Evolutionary conservation across 2,329 filamentous ascomycete species (phyloP), one percentile per base, ranked within the genome.

Genomic region (Penicillium sp.): DNA sequence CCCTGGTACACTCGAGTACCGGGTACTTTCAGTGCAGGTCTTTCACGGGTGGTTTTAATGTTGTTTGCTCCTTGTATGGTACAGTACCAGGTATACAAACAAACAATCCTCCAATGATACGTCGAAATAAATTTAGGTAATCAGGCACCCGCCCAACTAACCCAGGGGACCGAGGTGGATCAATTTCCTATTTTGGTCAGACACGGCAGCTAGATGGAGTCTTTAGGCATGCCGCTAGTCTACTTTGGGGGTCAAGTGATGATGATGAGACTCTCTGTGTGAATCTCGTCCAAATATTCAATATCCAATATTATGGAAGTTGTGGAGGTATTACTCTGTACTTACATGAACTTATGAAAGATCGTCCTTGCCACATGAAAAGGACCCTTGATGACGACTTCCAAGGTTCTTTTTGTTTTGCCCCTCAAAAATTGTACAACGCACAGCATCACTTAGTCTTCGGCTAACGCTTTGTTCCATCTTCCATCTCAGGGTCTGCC

Each of bases 111-210:
- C 58, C 63, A 63, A 57, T 62, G 25, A 62, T 19, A 29, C 1
- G 6, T 13, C 25, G 4, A 2, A 1, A 8, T n/a, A 6, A 9
- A 4, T 10, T 54, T 64, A 51, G 48, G 29, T 66, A 61, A 63
- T 66, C 63, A 66, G 63, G 61, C 49, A 66, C 62, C 59, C 19
- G 48, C 37, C 37, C 25, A 6, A 19, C 15, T n/a, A 33, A 54
- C 48, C 58, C 56, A 60, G 29, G 57, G 60, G 50, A 49, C 56
- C 15, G 2, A 29, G 21, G 60, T 25, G 51, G 62, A 66, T 66
- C 63, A 35, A 15, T 47, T 63, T 42, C 63, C 59, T 23, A 23
- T 59, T 64, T 58, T 23, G 47, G 47, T 33, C 29, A 52, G 41
- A 59, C 54, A 58, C 60, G 63, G 62, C 55, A 50, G 35, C 55